These are phyloP conservation scores for Metschnikowia proteae DNA, from an alignment of 805 yeast genomes.

Conservation along the genomic window DNA sequence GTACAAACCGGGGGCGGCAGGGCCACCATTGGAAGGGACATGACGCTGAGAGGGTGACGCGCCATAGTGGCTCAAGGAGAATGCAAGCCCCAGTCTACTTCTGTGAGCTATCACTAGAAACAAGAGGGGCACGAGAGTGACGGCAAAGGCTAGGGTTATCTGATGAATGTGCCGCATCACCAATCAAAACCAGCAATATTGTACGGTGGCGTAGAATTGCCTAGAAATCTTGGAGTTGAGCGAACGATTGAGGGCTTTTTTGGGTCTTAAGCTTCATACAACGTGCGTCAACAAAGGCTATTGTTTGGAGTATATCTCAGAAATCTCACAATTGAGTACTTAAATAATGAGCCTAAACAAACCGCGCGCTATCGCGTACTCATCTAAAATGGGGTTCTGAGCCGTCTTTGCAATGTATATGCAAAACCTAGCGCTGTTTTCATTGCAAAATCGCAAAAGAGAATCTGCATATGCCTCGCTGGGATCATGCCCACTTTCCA, in stretches of 20 bases:
- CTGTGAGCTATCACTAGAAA: not conserved
- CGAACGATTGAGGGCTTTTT: not conserved
- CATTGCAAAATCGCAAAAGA: no score
- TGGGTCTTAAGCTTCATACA: not conserved
- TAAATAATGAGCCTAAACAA: not conserved
- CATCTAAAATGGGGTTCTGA: not conserved
- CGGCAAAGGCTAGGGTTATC: not conserved
- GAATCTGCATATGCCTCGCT: no score
- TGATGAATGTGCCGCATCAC: not conserved
- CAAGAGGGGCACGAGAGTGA: not conserved
- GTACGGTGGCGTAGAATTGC: no score
- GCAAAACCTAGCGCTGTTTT: no score
- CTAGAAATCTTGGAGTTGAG: no score
- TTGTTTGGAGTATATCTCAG: not conserved
- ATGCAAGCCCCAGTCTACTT: not conserved
- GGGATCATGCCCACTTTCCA: no score
- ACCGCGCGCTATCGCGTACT: not conserved
- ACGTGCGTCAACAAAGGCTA: not conserved
- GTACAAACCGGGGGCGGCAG: not conserved
- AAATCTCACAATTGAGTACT: not conserved
- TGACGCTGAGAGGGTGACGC: no score
- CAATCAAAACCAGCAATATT: not conserved
- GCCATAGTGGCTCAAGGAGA: not conserved
- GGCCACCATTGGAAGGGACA: not conserved
- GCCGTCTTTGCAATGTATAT: no score